Percentiles rank a stretch among this genome's conserved stretches.
Evolutionary conservation across 345 rosid genomes (phyloP).

Genomic region (Citrus mangshanensis): DNA sequence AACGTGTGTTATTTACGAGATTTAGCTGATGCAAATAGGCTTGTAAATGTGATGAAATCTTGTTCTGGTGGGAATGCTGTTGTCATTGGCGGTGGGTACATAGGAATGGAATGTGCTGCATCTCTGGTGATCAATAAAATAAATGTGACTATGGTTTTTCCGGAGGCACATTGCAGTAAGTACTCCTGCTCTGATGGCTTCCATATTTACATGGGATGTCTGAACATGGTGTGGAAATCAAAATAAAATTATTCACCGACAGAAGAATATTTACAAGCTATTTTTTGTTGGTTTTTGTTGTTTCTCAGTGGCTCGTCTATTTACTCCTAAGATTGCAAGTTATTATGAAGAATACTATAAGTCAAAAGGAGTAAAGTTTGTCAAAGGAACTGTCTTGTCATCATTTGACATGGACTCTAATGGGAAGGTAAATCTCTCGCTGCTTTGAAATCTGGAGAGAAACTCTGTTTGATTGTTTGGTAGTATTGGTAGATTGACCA

Average conservation of each 20-base stretch:
- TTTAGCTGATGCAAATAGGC: conserved; percentile 80
- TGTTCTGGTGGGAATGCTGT: conserved; percentile 75
- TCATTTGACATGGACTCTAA: conserved; percentile 66
- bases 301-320: conserved; percentile 81
- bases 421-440: conserved; percentile 44
- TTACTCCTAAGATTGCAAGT: conserved; percentile 80
- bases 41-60: conserved; percentile 62
- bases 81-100: conserved; percentile 96
- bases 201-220: background rate
- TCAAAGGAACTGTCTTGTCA: conserved; percentile 81
- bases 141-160: conserved; percentile 96
- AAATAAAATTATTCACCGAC: background rate
- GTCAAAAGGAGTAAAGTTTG: conserved; percentile 76
- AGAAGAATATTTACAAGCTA: background rate
- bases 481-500: background rate
- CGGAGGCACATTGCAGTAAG: conserved; percentile 96
- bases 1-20: conserved; percentile 90
- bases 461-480: background rate
- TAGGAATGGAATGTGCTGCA: conserved; percentile 99
- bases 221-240: background rate
- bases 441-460: background rate
- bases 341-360: conserved; percentile 72
- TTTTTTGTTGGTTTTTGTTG: background rate
- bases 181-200: conserved; percentile 1
- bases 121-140: conserved; percentile 89